Conservation (phyloP, 2,329 filamentous ascomycete species). For the Penicillium sp. region DNA sequence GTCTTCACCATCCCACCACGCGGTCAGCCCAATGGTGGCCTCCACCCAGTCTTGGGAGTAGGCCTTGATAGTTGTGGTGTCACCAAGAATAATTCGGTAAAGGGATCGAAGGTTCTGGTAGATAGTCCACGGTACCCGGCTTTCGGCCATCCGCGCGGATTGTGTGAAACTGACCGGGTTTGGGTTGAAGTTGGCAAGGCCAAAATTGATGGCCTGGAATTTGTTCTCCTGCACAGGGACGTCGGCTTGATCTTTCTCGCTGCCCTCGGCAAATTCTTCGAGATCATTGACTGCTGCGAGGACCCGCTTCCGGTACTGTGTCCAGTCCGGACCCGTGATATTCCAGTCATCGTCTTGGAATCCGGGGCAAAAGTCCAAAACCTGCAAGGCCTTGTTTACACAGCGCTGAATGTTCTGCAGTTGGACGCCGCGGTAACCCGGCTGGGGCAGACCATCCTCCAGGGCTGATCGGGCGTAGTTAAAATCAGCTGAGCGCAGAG, state of each 20-base stretch:
- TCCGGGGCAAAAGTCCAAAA: slow-evolving; percentile 73
- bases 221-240: slow-evolving; percentile 41
- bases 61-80: slow-evolving; percentile 71
- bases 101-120: slow-evolving; percentile 81
- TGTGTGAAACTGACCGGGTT: slow-evolving; percentile 63
- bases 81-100: slow-evolving; percentile 78
- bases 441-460: slow-evolving; percentile 62
- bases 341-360: slow-evolving; percentile 71
- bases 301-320: slow-evolving; percentile 75
- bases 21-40: slow-evolving; percentile 76
- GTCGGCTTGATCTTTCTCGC: slow-evolving; percentile 50
- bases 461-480: slow-evolving; percentile 66
- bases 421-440: slow-evolving; percentile 71
- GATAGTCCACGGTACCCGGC: slow-evolving; percentile 83
- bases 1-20: slow-evolving; percentile 89
- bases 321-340: slow-evolving; percentile 78
- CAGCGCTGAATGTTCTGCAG: slow-evolving; percentile 77
- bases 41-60: slow-evolving; percentile 90
- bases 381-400: slow-evolving; percentile 64
- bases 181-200: slow-evolving; percentile 42
- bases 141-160: slow-evolving; percentile 73
- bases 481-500: slow-evolving; percentile 77
- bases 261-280: slow-evolving; percentile 75
- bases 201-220: slow-evolving; percentile 52
- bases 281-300: slow-evolving; percentile 69